Percentiles rank a stretch among this genome's conserved stretches.
These are phyloP conservation scores for Microcos paniculata DNA, from an alignment of 345 rosid species.

Conservation along the genomic window DNA sequence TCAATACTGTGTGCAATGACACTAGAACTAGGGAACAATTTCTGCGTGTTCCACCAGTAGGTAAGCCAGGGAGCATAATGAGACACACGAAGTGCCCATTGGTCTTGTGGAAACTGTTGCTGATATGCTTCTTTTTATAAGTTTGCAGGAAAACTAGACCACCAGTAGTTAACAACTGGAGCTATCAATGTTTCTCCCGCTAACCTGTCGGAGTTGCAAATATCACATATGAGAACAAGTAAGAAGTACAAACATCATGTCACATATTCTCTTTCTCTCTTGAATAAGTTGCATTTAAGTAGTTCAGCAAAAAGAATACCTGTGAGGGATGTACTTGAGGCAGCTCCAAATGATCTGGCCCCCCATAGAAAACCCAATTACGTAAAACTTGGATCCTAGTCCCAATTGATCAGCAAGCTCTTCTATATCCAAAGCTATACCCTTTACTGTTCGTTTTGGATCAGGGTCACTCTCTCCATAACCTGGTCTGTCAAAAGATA, in stretches of 20 bases:
- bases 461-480: too few relatives aligned
- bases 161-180: constrained; percentile 63
- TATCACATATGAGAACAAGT: too few relatives aligned
- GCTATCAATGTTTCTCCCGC: constrained; percentile 51
- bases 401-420: too few relatives aligned
- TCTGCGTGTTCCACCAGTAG: constrained; percentile 73
- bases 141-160: constrained; percentile 52
- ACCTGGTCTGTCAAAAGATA: constrained; percentile 55
- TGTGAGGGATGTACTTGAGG: constrained; percentile 53
- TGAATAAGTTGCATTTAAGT: background rate
- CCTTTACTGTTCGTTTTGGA: too few relatives aligned
- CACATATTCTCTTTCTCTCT: background rate
- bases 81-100: constrained; percentile 62
- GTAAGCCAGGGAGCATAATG: constrained; percentile 66
- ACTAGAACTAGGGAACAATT: constrained; percentile 46
- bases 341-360: too few relatives aligned
- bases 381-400: too few relatives aligned
- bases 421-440: too few relatives aligned
- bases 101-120: constrained; percentile 40
- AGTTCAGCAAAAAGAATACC: constrained; percentile 22
- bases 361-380: too few relatives aligned
- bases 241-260: background rate
- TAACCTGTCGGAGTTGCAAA: constrained; percentile 34
- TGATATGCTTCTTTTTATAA: constrained; percentile 44
- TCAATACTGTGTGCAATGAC: constrained; percentile 28